Conservation (phyloP, 495 filamentous ascomycete genomes). For the Podospora conica region DNA sequence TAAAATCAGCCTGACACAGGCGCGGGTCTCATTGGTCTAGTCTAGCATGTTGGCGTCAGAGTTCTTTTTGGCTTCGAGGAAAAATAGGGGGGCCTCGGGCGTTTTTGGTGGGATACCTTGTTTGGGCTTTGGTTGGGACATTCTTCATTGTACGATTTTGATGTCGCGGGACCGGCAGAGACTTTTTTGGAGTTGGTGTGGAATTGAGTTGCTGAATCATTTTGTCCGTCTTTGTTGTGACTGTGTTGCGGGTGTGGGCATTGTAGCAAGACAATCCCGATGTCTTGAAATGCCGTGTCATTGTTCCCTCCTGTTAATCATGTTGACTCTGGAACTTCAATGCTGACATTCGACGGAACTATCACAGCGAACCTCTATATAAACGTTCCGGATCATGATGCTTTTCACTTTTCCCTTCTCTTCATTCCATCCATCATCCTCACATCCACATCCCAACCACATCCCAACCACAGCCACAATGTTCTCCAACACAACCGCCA, state of each 20-base stretch:
- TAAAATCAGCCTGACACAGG: not conserved
- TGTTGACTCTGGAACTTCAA: too few relatives aligned
- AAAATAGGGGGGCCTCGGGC: not conserved
- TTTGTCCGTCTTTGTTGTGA: not conserved
- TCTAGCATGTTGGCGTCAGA: not conserved
- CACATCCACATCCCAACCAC: not conserved
- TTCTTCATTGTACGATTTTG: not conserved
- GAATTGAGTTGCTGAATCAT: not conserved
- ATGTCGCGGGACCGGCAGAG: not conserved
- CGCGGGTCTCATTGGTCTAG: not conserved
- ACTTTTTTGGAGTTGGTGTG: not conserved
- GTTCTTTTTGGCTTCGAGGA: not conserved
- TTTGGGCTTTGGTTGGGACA: not conserved
- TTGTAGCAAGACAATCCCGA: not conserved
- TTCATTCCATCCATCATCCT: not conserved
- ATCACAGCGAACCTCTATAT: not conserved
- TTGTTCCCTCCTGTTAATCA: too few relatives aligned
- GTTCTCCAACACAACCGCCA: not conserved
- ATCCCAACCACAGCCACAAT: not conserved
- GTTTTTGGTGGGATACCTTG: not conserved
- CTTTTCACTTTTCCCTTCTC: not conserved
- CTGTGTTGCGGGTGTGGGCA: not conserved
- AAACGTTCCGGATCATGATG: not conserved
- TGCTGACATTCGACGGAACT: too few relatives aligned
- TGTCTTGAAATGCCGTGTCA: not conserved